A percentile compares a stretch with the other conserved stretches of the same genome.
phyloP scores from a whole-genome alignment of 2,329 filamentous ascomycete genomes.

The Grosmannia clavigera region DNA sequence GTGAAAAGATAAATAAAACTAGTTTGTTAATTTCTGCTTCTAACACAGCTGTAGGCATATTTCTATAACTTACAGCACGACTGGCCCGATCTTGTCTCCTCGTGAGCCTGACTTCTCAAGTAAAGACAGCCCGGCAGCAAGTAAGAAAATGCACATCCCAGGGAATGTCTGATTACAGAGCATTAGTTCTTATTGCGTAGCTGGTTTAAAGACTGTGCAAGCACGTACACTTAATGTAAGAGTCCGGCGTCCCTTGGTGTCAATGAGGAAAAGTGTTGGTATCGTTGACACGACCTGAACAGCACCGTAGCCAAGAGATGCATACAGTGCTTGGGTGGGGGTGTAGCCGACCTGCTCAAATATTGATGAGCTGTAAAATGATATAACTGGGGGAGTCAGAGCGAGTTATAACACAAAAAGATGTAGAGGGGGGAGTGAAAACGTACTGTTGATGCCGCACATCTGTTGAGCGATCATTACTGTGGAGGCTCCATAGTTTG shows the following conservation, averaged over 20 bases:
- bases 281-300: constrained; percentile 56
- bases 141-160: constrained; percentile 48
- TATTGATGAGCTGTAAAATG: constrained; percentile 35
- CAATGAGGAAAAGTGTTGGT: constrained; percentile 52
- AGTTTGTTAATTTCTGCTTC: background rate
- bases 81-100: background rate
- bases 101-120: background rate
- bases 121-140: constrained; percentile 32
- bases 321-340: constrained; percentile 25
- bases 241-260: constrained; percentile 50
- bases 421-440: background rate
- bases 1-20: constrained; percentile 12
- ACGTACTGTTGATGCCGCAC: constrained; percentile 37
- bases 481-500: constrained; percentile 61
- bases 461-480: constrained; percentile 72
- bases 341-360: constrained; percentile 30
- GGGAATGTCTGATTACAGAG: constrained; percentile 42
- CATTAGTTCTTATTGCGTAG: background rate
- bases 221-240: constrained; percentile 37
- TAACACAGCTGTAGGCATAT: background rate
- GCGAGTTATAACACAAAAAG: background rate
- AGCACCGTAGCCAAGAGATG: constrained; percentile 33
- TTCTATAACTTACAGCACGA: constrained; percentile 8
- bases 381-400: constrained; percentile 18
- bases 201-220: background rate